These are phyloP conservation scores for Tetraselmis striata DNA, from an alignment of 139 green algal species.

Conservation along the genomic window DNA sequence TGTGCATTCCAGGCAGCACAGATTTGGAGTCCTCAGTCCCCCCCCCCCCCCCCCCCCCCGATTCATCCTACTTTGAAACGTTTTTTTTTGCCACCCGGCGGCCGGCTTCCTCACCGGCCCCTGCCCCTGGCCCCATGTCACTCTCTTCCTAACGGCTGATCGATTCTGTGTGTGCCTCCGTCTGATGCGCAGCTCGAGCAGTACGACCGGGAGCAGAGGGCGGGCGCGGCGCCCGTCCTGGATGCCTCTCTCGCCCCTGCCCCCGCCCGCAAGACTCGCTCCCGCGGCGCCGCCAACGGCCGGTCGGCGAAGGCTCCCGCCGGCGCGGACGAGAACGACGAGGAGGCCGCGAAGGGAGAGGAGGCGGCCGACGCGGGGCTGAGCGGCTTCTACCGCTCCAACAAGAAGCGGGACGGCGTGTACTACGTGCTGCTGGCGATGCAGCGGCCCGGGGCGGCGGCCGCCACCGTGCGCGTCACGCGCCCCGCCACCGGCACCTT, in stretches of 20 bases:
- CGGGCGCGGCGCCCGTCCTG: neutral
- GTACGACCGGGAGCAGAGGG: neutral
- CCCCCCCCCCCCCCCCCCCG: no score
- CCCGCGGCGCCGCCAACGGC: no score
- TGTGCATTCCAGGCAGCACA: no score
- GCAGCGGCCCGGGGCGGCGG: neutral
- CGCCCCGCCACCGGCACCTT: neutral
- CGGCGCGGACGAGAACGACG: neutral
- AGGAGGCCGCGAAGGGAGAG: neutral
- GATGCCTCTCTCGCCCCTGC: no score
- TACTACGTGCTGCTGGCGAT: constrained; percentile 1
- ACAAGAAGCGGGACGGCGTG: neutral
- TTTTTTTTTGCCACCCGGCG: no score
- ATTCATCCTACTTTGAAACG: no score
- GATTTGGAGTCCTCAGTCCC: no score
- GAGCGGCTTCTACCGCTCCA: constrained; percentile 1
- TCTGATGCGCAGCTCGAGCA: constrained; percentile 12
- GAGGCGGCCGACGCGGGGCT: neutral
- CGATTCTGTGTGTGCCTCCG: constrained; percentile 15
- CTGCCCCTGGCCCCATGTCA: no score
- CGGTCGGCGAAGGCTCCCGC: no score
- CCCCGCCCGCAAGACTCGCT: no score
- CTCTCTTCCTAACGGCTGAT: no score
- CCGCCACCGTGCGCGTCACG: neutral
- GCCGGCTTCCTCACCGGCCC: no score